Evolutionary conservation across 176 grass and related monocot genomes (phyloP), one percentile per base, ranked within the genome.

Genomic region (Ensete glaucum): DNA sequence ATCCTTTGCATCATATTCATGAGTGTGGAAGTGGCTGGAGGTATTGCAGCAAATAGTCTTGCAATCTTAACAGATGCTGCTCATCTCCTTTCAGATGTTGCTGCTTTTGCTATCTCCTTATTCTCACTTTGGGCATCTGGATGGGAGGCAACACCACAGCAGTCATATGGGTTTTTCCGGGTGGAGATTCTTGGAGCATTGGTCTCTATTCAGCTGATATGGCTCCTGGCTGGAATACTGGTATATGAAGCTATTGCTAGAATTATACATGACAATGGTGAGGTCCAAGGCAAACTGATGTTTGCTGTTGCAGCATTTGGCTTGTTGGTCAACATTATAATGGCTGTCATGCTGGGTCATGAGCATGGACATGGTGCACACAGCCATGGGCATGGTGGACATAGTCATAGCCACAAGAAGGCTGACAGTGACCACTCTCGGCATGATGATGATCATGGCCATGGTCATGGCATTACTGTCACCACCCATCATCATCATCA

Each of bases 131-230:
- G 96, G 91, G 96, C 91, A 19, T 79, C 91, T 64, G 96, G 96
- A 67, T 99, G 95, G 95, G 95, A 98, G 83, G 95, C 95, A n/a
- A 99, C 80, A 50, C 91, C 96, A 2, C 86, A 73, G 52, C 91
- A 91, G 67, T 91, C 96, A 52, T 99, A 95, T 85, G 96, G 96
- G 43, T 99, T 99, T 54, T 99, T 99, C 67, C 78, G 96, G 8
- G 86, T 99, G 13, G 71, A 73, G 23, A 73, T 73, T 9, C 71
- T 73, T 73, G 71, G 71, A 73, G 88, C 96, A 29, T 55, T 99
- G 79, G 91, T 99, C 68, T 99, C 96, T 23, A 99, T 99, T 65
- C 96, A 99, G 71, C 81, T 99, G 74, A 99, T 99, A 80, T 99
- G 96, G 91, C 82, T 99, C 17, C 82, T 99, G 59, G 91, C 96